phyloP scores from a whole-genome alignment of 495 filamentous ascomycete species.

The Aspergillus nanangensis region DNA sequence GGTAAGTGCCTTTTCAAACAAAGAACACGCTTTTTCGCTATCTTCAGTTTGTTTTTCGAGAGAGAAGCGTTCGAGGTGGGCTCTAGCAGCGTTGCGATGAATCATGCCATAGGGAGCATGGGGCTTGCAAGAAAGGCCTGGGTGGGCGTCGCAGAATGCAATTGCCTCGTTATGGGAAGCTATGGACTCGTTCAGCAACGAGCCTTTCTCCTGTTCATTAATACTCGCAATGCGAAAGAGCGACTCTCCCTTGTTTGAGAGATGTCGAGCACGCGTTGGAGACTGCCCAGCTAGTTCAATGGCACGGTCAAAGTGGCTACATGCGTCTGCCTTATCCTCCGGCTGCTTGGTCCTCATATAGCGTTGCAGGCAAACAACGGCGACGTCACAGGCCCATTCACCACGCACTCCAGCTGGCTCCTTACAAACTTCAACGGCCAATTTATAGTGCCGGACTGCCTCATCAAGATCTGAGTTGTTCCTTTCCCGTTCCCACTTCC shows the following conservation, averaged over 20 bases:
- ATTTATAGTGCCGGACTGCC: conserved; percentile 1
- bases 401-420: background rate
- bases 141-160: background rate
- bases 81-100: conserved; percentile 1
- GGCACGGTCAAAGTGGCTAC: background rate
- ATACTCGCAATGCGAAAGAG: background rate
- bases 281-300: conserved; percentile 2
- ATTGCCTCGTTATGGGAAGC: background rate
- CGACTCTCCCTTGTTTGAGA: conserved; percentile 2
- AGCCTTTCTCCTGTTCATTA: background rate
- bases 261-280: background rate
- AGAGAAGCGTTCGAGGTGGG: background rate
- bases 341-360: background rate
- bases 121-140: background rate
- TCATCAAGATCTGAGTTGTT: background rate
- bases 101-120: background rate
- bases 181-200: background rate
- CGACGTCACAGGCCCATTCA: conserved; percentile 5
- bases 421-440: background rate
- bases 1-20: background rate
- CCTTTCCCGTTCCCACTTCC: conserved; percentile 1
- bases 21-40: background rate
- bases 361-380: background rate
- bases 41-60: background rate
- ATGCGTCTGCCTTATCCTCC: background rate